phyloP scores from a whole-genome alignment of 2,329 filamentous ascomycete genomes.

The Parasarocladium wereldwijsianum region DNA sequence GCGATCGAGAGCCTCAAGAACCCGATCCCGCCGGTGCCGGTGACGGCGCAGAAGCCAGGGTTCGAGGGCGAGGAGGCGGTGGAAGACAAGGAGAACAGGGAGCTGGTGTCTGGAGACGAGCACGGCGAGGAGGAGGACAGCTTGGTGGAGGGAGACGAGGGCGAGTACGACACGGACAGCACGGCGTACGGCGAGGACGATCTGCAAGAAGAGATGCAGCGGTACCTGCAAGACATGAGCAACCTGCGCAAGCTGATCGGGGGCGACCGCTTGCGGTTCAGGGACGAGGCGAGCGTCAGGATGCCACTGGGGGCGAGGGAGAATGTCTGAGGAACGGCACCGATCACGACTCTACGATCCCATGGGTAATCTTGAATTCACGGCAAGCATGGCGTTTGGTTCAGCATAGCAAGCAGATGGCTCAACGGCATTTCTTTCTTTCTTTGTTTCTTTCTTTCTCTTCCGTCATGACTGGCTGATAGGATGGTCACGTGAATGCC shows the following conservation, averaged over 20 bases:
- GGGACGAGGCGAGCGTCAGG: slow-evolving; percentile 45
- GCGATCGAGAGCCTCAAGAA: slow-evolving; percentile 80
- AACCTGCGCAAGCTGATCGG: slow-evolving; percentile 50
- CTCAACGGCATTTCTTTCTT: too few species aligned
- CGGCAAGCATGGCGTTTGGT: slow-evolving; percentile 5
- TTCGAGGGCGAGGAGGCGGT: slow-evolving; percentile 13
- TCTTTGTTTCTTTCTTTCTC: too few species aligned
- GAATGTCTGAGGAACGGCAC: slow-evolving; percentile 18
- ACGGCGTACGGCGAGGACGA: slow-evolving; percentile 39
- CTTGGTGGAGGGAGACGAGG: slow-evolving; percentile 46
- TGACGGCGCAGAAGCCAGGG: slow-evolving; percentile 15
- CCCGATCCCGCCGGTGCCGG: slow-evolving; percentile 55
- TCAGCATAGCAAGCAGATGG: too few species aligned
- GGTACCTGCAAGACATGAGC: slow-evolving; percentile 67
- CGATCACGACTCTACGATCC: slow-evolving; percentile 8
- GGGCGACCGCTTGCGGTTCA: slow-evolving; percentile 59
- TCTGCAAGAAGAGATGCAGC: slow-evolving; percentile 74
- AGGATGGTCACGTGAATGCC: too few species aligned
- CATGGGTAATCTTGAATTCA: slow-evolving; percentile 1
- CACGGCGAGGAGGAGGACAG: slow-evolving; percentile 21
- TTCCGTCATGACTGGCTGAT: too few species aligned
- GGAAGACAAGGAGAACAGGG: slow-evolving; percentile 18
- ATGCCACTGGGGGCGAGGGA: slow-evolving; percentile 29
- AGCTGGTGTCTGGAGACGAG: slow-evolving; percentile 8
- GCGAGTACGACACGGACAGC: slow-evolving; percentile 36